These are phyloP conservation scores for Globisporangium takayamanum DNA, from an alignment of 352 stramenopile species.

Conservation along the genomic window DNA sequence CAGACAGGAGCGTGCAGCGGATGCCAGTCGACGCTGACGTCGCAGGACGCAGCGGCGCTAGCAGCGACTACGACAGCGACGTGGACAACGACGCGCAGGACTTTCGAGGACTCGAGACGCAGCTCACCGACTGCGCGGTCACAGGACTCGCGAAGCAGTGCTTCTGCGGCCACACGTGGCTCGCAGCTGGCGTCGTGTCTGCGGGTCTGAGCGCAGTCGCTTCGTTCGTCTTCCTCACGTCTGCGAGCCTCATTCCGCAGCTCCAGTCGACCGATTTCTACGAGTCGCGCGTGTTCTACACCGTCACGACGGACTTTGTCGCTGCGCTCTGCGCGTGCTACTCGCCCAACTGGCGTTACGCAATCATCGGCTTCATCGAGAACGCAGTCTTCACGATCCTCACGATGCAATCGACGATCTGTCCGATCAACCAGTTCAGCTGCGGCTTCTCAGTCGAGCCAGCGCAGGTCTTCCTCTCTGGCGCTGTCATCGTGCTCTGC, in stretches of 20 bases:
- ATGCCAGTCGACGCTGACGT: not conserved
- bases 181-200: constrained; percentile 38
- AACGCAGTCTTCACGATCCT: constrained; percentile 63
- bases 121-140: constrained; percentile 26
- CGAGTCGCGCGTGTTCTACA: constrained; percentile 49
- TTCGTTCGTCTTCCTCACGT: constrained; percentile 28
- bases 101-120: constrained; percentile 3
- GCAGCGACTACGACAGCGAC: not conserved
- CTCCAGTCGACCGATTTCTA: constrained; percentile 49
- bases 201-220: constrained; percentile 21
- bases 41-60: not conserved
- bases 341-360: constrained; percentile 64
- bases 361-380: constrained; percentile 53
- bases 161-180: constrained; percentile 39
- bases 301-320: constrained; percentile 50
- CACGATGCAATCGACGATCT: constrained; percentile 60
- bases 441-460: constrained; percentile 46
- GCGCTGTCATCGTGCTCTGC: constrained; percentile 47
- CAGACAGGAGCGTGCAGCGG: not conserved
- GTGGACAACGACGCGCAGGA: constrained; percentile 9
- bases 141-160: constrained; percentile 25
- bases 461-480: constrained; percentile 41
- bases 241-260: constrained; percentile 34
- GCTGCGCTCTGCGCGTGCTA: constrained; percentile 42
- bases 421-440: constrained; percentile 63